Conservation (phyloP, 169 alveolate genomes). For the Nephromyces sp. region DNA sequence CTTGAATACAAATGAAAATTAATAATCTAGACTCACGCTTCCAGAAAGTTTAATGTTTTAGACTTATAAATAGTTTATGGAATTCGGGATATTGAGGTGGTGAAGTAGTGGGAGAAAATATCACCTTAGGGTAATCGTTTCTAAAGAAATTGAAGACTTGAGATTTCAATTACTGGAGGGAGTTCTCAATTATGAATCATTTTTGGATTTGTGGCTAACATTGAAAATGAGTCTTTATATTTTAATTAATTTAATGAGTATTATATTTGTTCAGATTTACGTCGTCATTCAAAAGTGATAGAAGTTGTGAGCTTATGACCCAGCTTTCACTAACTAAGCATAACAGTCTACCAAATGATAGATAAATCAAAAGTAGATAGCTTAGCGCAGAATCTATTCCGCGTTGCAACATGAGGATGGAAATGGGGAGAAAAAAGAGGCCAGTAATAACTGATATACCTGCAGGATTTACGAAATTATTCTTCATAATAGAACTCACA, state of each 20-base stretch:
- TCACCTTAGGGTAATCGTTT: no score
- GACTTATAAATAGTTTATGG: no score
- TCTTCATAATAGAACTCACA: not conserved
- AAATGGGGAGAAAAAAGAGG: not conserved
- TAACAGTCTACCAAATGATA: not conserved
- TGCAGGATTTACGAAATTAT: not conserved
- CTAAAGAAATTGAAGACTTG: no score
- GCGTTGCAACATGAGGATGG: not conserved
- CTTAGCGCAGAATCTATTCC: not conserved
- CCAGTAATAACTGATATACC: not conserved
- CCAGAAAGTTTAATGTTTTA: no score
- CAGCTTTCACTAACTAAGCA: not conserved
- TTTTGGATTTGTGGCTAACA: no score
- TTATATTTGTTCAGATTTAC: not conserved
- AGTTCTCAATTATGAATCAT: no score
- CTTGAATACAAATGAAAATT: no score
- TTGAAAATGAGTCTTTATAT: no score
- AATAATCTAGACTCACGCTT: no score
- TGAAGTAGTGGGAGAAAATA: no score
- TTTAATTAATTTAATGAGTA: not conserved
- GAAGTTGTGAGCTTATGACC: not conserved
- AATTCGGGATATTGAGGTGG: no score
- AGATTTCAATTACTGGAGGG: no score
- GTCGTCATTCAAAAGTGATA: not conserved
- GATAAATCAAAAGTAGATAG: not conserved